These are phyloP conservation scores for Trichoderma polysporum DNA, from an alignment of 2,329 filamentous ascomycete species.

Conservation along the genomic window DNA sequence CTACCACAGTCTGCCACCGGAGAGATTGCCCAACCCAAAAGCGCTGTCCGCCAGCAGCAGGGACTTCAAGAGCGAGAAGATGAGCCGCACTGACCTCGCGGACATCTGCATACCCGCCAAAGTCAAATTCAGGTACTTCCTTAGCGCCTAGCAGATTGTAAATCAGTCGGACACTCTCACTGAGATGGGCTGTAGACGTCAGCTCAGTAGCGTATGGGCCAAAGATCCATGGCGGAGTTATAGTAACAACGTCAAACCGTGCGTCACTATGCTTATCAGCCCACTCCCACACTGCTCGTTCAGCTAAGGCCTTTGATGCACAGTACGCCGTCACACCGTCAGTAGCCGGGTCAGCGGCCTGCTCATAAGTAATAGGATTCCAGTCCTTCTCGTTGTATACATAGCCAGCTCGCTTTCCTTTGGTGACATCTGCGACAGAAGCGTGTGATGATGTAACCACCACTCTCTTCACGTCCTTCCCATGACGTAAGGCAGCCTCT, in stretches of 20 bases:
- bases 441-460: not conserved
- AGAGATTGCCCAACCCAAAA: conserved; percentile 1
- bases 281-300: conserved; percentile 62
- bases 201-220: not conserved
- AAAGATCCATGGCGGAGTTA: conserved; percentile 9
- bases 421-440: not conserved
- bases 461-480: not conserved
- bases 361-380: not conserved
- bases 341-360: conserved; percentile 8
- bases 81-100: not conserved
- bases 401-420: not conserved
- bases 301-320: conserved; percentile 54
- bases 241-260: not conserved
- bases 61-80: not conserved
- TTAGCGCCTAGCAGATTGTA: not conserved
- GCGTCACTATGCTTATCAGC: conserved; percentile 26
- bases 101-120: conserved; percentile 2
- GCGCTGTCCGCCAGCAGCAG: not conserved
- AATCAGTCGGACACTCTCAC: not conserved
- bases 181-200: not conserved
- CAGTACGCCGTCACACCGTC: conserved; percentile 25
- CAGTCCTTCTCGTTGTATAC: not conserved
- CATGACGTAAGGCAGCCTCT: not conserved
- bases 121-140: not conserved
- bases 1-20: not conserved